These are phyloP conservation scores for Furcasterigmium furcatum DNA, from an alignment of 2,329 filamentous ascomycete genomes.

Conservation along the genomic window DNA sequence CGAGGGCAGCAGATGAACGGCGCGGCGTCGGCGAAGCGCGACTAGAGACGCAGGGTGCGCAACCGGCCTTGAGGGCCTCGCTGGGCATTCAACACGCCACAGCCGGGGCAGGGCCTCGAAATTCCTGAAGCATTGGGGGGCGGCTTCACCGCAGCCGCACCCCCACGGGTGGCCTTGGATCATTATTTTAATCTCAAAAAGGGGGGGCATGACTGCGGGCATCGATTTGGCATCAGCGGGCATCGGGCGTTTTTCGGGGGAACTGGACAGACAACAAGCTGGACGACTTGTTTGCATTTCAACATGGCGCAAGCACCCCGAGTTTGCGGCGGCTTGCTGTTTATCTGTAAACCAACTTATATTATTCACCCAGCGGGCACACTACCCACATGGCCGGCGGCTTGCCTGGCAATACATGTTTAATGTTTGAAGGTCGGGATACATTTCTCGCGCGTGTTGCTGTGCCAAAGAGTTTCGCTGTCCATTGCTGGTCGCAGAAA, in stretches of 20 bases:
- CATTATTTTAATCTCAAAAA: neutral
- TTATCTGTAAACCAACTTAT: no score
- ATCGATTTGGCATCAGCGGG: neutral
- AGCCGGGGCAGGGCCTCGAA: neutral
- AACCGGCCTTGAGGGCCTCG: slow-evolving; percentile 7
- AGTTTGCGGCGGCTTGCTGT: no score
- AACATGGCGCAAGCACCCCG: neutral
- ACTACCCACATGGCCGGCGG: no score
- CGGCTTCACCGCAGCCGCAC: neutral
- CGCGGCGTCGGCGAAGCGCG: slow-evolving; percentile 23
- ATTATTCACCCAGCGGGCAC: no score
- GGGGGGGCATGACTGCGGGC: neutral
- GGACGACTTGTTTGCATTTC: neutral
- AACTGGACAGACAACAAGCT: neutral
- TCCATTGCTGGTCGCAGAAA: no score
- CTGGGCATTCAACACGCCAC: slow-evolving; percentile 15
- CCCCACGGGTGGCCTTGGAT: neutral
- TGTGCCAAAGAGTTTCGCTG: no score
- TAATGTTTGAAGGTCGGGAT: no score
- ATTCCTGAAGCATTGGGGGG: neutral
- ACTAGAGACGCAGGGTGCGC: slow-evolving; percentile 14
- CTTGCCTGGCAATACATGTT: no score
- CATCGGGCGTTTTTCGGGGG: neutral
- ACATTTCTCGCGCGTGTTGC: no score
- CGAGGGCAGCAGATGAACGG: neutral